Conservation (phyloP, 768 basidiomycete species). For the Suillus weaverae region DNA sequence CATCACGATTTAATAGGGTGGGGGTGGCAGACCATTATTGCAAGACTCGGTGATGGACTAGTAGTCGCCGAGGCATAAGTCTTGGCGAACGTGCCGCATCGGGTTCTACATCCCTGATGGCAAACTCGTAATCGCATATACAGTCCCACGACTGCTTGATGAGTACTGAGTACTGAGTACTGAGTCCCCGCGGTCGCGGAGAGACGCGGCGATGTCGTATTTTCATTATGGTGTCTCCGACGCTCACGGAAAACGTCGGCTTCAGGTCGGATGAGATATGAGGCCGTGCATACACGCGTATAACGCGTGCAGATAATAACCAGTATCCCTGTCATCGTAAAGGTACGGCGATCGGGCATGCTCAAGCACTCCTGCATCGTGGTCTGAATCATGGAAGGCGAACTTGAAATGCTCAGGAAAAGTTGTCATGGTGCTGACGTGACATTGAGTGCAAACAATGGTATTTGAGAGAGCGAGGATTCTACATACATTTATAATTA, state of each 20-base stretch:
- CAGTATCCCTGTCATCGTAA: neutral
- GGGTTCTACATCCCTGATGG: neutral
- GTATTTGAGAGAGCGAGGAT: neutral
- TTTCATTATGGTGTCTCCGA: neutral
- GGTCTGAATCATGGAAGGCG: neutral
- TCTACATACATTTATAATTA: neutral
- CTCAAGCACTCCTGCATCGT: neutral
- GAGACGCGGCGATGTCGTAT: neutral
- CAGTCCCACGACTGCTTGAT: neutral
- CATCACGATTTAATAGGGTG: neutral
- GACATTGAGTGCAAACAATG: neutral
- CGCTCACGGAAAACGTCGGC: neutral
- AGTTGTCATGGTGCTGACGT: neutral
- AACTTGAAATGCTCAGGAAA: neutral
- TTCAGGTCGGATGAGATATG: neutral
- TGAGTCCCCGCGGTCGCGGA: neutral
- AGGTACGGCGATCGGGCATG: neutral
- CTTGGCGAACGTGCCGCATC: neutral
- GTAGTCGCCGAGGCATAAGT: neutral
- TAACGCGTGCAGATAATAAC: neutral
- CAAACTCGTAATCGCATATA: neutral
- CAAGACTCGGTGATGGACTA: neutral
- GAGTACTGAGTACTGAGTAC: no score
- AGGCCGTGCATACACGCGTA: neutral
- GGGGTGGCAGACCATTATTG: neutral